phyloP scores from a whole-genome alignment of 768 basidiomycete species.

The Glaciozyma antarctica region DNA sequence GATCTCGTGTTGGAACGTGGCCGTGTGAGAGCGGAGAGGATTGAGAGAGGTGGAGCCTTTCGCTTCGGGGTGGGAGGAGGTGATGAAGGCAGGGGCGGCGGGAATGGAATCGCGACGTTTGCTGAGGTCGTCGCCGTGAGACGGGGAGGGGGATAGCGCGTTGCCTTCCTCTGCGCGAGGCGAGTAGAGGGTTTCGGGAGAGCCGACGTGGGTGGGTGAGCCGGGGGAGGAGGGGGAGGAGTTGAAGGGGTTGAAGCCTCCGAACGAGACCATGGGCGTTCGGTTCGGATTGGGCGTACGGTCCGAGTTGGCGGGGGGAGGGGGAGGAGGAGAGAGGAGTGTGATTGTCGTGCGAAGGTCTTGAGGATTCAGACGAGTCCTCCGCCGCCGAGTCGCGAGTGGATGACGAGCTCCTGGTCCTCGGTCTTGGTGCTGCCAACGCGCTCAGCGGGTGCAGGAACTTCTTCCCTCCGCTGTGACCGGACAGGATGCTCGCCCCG shows the following conservation, averaged over 20 bases:
- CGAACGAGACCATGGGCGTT: background rate
- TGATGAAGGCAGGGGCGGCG: background rate
- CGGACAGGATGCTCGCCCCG: background rate
- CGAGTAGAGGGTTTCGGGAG: background rate
- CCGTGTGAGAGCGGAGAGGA: conserved; percentile 22
- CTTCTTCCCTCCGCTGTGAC: background rate
- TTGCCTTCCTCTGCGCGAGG: no score
- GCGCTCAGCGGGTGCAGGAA: conserved; percentile 13
- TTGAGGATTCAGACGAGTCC: background rate
- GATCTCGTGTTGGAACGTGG: conserved; percentile 22
- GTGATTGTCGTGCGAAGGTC: background rate
- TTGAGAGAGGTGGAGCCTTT: conserved; percentile 18
- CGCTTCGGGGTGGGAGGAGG: conserved; percentile 13
- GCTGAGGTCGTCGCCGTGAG: background rate
- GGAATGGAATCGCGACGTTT: background rate
- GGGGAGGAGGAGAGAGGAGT: background rate
- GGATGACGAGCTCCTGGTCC: background rate
- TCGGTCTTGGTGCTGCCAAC: no score
- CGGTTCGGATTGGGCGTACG: conserved; percentile 13
- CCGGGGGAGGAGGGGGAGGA: background rate
- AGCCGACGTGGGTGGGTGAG: background rate
- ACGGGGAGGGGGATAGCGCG: no score
- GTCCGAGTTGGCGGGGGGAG: conserved; percentile 5
- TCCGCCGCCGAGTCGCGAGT: background rate
- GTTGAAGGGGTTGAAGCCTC: background rate